Base-by-base conservation (phyloP, 345 rosid genomes). In the rapeseed (Brassica napus) region DNA sequence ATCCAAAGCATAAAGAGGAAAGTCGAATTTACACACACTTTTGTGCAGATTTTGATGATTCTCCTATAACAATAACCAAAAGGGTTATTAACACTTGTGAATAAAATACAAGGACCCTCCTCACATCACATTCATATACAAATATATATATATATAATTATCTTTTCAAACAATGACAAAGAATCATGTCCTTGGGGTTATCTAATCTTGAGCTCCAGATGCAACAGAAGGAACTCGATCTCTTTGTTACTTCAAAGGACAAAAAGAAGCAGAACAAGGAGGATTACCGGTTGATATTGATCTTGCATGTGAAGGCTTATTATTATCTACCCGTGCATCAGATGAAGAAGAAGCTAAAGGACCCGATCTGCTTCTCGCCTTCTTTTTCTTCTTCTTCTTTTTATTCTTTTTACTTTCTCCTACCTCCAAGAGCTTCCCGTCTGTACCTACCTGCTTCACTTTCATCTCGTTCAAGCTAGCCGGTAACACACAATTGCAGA, bases 401-500 rank as follows among this genome's bases (percentile, higher is more conserved):
- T 92, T 78, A 21, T 64, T 79, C 63, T 92, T 88, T 69, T 83
- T 66, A 65, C 88, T 94, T 79, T 81, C 84, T 62, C 87, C 92
- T 60, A 66, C 91, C 30, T 85, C 88, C 2, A 42, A 65, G 1
- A 74, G 72, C 66, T 74, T 69, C 49, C 58, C 67, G 26, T 79
- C 85, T 72, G 55, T 74, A 14, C 86, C 91, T 8, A 88, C 73
- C 75, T 82, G 80, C 42, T 83, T 86, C 73, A 93, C 86, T 82
- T 86, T 91, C 4, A 89, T 82, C 79, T 91, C 90, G 1, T 87
- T 88, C 83, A 95, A 80, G 61, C 89, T 92, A 2, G 89, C 89
- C 3, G 98, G 99, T 59, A 95, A 90, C 66, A 95, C 96, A 72
- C 99, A 95, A 76, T 91, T 91, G 90, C 93, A 93, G 52, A 95